phyloP scores from a whole-genome alignment of 352 stramenopile genomes.

The Globisporangium lucens region DNA sequence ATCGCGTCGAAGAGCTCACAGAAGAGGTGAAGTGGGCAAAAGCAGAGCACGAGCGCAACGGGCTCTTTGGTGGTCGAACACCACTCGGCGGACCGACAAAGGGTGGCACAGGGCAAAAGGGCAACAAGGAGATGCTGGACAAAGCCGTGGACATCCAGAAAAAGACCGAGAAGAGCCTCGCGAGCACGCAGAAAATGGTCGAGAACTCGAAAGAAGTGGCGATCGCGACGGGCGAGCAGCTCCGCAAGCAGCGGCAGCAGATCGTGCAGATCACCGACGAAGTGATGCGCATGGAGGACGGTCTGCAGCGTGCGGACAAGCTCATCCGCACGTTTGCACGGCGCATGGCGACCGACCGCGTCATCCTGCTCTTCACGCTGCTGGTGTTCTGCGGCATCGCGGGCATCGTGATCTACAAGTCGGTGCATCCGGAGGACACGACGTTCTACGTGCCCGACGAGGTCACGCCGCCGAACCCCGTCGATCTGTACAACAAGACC shows the following conservation, averaged over 20 bases:
- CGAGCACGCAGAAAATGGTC: slow-evolving; percentile 86
- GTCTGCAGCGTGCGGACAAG: slow-evolving; percentile 70
- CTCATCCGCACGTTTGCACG: slow-evolving; percentile 79
- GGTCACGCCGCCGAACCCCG: slow-evolving; percentile 76
- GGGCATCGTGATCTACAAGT: slow-evolving; percentile 83
- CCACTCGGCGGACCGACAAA: slow-evolving; percentile 23
- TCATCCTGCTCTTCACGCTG: slow-evolving; percentile 80
- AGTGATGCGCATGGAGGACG: slow-evolving; percentile 86
- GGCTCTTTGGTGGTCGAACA: slow-evolving; percentile 66
- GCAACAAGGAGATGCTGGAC: slow-evolving; percentile 77
- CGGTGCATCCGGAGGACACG: slow-evolving; percentile 62
- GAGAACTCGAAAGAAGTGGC: slow-evolving; percentile 80
- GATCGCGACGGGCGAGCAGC: slow-evolving; percentile 68
- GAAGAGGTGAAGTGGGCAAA: slow-evolving; percentile 82
- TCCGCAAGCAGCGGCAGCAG: slow-evolving; percentile 80
- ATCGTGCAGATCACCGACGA: slow-evolving; percentile 87
- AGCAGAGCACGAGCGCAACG: slow-evolving; percentile 70
- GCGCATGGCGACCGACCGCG: slow-evolving; percentile 78
- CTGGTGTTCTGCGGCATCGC: slow-evolving; percentile 79
- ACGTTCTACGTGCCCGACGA: slow-evolving; percentile 86
- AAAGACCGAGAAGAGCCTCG: slow-evolving; percentile 83
- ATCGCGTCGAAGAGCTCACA: slow-evolving; percentile 74
- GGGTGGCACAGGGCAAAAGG: slow-evolving; percentile 26
- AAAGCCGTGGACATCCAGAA: slow-evolving; percentile 75
- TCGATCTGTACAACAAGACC: slow-evolving; percentile 73